Conservation (phyloP, 768 basidiomycete genomes). For the Xerocomus spinulosus region DNA sequence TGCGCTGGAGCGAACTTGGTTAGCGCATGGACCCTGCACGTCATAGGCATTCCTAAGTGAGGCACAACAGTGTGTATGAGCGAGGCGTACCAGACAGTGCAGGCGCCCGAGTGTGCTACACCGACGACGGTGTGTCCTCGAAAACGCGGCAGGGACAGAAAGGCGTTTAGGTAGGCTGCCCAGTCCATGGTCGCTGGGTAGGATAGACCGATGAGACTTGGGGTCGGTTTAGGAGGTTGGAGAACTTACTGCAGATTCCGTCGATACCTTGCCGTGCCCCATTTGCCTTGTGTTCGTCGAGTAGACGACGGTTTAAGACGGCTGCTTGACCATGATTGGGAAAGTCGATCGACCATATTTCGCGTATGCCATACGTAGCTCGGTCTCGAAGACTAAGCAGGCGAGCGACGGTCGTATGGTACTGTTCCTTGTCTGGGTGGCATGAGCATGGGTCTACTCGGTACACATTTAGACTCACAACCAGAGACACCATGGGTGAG, state of each 20-base stretch:
- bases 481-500: conserved; percentile 27
- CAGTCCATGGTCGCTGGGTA: conserved; percentile 23
- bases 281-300: conserved; percentile 21
- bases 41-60: not conserved
- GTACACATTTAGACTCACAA: conserved; percentile 13
- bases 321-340: conserved; percentile 37
- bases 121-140: conserved; percentile 22
- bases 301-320: conserved; percentile 24
- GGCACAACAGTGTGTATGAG: not conserved
- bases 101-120: conserved; percentile 28
- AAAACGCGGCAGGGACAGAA: conserved; percentile 23
- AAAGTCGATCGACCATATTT: conserved; percentile 34
- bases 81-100: conserved; percentile 23
- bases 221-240: not conserved
- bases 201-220: not conserved
- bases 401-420: conserved; percentile 17
- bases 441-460: not conserved
- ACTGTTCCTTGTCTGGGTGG: conserved; percentile 27
- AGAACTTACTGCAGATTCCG: conserved; percentile 22
- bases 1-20: conserved; percentile 12
- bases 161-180: conserved; percentile 22
- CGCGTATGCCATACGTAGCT: conserved; percentile 21
- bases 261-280: not conserved
- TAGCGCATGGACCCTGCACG: conserved; percentile 16
- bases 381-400: conserved; percentile 12